Evolutionary conservation across 1,139 yeast genomes (phyloP).

Genomic region (Yamadazyma kanchanaburiensis): DNA sequence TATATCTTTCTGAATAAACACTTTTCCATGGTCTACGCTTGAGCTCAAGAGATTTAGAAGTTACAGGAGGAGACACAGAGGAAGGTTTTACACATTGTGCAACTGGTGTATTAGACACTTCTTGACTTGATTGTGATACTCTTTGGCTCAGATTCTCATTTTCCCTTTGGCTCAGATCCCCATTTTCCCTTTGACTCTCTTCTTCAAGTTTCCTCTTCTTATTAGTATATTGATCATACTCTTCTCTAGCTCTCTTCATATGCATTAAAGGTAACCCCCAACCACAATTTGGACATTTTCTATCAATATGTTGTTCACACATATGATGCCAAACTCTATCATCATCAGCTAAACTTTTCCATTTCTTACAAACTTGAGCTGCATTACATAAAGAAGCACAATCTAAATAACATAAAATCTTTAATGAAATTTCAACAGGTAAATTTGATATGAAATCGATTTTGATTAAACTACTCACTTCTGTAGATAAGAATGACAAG

Average conservation of each 20-base stretch:
- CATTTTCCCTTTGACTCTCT: conserved; percentile 13
- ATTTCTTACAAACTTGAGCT: conserved; percentile 81
- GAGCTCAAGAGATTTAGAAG: conserved; percentile 7
- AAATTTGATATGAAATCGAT: conserved; percentile 84
- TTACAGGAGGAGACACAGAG: background rate
- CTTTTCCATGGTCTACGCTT: conserved; percentile 86
- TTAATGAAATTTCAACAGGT: conserved; percentile 82
- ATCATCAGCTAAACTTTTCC: conserved; percentile 91
- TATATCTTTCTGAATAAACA: conserved; percentile 85
- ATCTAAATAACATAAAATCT: conserved; percentile 83
- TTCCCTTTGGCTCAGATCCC: background rate
- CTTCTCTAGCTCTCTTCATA: conserved; percentile 68
- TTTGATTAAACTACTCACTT: conserved; percentile 73
- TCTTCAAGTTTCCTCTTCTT: conserved; percentile 24
- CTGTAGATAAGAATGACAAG: conserved; percentile 75
- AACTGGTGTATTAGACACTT: too few relatives aligned
- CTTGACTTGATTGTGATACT: conserved; percentile 4
- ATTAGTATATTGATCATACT: conserved; percentile 26
- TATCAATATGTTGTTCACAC: conserved; percentile 97
- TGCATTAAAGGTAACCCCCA: conserved; percentile 96
- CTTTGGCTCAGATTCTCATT: background rate
- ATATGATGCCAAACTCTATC: conserved; percentile 97
- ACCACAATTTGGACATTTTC: conserved; percentile 97
- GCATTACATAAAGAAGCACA: conserved; percentile 90
- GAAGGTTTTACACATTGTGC: background rate